A percentile compares a stretch with the other conserved stretches of the same genome.
These are phyloP conservation scores for Sclerotinia trifoliorum DNA, from an alignment of 2,329 filamentous ascomycete species.

Conservation along the genomic window DNA sequence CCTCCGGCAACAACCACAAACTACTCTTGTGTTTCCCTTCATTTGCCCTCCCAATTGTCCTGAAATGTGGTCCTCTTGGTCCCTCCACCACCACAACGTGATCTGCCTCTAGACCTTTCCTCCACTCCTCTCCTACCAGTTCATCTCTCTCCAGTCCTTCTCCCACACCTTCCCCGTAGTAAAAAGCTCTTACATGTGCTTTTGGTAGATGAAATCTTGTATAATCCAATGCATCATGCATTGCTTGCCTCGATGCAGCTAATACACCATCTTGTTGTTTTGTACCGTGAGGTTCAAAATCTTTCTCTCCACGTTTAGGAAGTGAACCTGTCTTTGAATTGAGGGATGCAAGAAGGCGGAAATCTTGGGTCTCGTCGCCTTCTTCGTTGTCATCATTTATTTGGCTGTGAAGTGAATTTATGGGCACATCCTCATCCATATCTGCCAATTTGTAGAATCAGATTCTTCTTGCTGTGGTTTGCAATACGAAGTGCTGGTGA, in stretches of 20 bases:
- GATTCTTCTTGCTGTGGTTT: background rate
- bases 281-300: constrained; percentile 93
- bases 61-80: constrained; percentile 69
- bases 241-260: constrained; percentile 77
- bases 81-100: constrained; percentile 66
- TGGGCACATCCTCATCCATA: constrained; percentile 39
- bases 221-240: constrained; percentile 82
- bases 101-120: constrained; percentile 58
- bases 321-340: constrained; percentile 56
- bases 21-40: constrained; percentile 57
- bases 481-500: background rate
- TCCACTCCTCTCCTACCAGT: constrained; percentile 65
- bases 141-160: constrained; percentile 35
- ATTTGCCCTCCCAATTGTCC: constrained; percentile 69
- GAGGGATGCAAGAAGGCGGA: constrained; percentile 64
- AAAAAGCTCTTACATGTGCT: constrained; percentile 67
- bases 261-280: constrained; percentile 74
- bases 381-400: constrained; percentile 56
- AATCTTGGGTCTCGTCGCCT: constrained; percentile 83
- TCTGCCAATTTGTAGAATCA: constrained; percentile 33
- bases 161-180: constrained; percentile 56
- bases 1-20: constrained; percentile 86
- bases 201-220: constrained; percentile 72
- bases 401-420: constrained; percentile 30
- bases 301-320: constrained; percentile 91